Percentiles rank a stretch among this genome's conserved stretches.
Evolutionary conservation across 2,329 filamentous ascomycete species (phyloP).

Genomic region (Botrytis medusae): DNA sequence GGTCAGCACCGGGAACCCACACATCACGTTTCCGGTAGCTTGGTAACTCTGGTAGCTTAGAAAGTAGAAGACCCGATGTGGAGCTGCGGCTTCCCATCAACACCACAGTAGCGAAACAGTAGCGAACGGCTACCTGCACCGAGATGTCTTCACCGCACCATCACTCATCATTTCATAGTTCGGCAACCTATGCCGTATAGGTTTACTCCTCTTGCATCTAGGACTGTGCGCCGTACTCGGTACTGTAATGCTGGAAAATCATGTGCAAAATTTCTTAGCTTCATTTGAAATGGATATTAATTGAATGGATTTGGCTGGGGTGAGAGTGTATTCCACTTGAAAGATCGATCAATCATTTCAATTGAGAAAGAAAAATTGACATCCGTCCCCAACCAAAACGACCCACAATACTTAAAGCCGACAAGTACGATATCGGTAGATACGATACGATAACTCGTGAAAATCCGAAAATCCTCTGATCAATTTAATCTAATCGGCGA

Average conservation of each 20-base stretch:
- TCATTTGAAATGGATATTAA: not conserved
- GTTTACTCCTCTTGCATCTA: not conserved
- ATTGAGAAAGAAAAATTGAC: not conserved
- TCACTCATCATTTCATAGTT: not conserved
- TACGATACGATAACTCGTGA: not conserved
- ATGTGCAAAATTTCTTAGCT: slow-evolving; percentile 4
- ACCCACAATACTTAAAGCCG: slow-evolving; percentile 8
- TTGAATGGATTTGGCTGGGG: not conserved
- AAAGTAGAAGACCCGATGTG: not conserved
- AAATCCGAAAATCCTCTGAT: slow-evolving; percentile 3
- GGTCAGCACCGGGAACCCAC: slow-evolving; percentile 17
- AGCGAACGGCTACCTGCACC: slow-evolving; percentile 17
- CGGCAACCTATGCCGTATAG: not conserved
- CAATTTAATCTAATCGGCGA: slow-evolving; percentile 16
- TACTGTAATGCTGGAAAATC: slow-evolving; percentile 13
- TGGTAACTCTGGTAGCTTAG: slow-evolving; percentile 9
- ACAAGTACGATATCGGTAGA: slow-evolving; percentile 1
- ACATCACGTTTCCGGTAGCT: slow-evolving; percentile 15
- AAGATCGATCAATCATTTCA: slow-evolving; percentile 4
- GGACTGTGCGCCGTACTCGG: not conserved
- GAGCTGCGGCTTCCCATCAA: slow-evolving; percentile 10
- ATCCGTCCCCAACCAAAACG: not conserved
- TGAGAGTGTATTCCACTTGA: slow-evolving; percentile 4
- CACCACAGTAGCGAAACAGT: slow-evolving; percentile 11
- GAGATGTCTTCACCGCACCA: slow-evolving; percentile 19